Conservation (phyloP, 371 early-diverging fungal genomes). For the Rhizopus delemar region DNA sequence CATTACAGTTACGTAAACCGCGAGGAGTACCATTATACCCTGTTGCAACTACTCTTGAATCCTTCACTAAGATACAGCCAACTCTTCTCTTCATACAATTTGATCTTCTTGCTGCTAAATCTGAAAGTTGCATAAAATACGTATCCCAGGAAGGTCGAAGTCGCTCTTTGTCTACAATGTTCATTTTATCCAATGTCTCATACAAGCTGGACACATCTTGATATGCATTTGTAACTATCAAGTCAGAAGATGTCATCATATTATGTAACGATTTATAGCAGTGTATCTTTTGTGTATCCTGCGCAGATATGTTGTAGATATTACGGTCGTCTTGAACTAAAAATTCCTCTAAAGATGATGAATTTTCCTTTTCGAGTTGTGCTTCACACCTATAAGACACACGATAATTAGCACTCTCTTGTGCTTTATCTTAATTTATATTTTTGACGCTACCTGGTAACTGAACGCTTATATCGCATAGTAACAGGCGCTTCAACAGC, state of each 20-base stretch:
- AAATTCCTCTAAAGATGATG: constrained; percentile 31
- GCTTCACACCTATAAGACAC: neutral
- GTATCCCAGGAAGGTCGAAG: constrained; percentile 93
- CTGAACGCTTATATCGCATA: constrained; percentile 64
- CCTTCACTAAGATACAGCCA: constrained; percentile 93
- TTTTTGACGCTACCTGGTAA: constrained; percentile 29
- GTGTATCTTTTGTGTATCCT: constrained; percentile 6
- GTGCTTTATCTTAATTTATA: neutral
- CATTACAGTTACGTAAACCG: constrained; percentile 88
- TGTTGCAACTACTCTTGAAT: constrained; percentile 89
- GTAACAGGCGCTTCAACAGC: constrained; percentile 80
- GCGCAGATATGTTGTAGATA: constrained; percentile 39
- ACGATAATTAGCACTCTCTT: neutral
- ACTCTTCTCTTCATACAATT: constrained; percentile 98
- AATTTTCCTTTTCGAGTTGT: neutral
- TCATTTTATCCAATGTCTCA: constrained; percentile 41
- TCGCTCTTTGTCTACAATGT: constrained; percentile 71
- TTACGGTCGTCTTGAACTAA: constrained; percentile 39
- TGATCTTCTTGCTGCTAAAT: constrained; percentile 80
- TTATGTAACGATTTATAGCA: constrained; percentile 39
- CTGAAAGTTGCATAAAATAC: constrained; percentile 96
- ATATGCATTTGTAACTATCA: constrained; percentile 65
- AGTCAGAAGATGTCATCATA: constrained; percentile 57
- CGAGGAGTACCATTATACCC: constrained; percentile 99
- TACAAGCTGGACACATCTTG: constrained; percentile 34